Conservation (phyloP, 2,329 filamentous ascomycete species). For the Neofusicoccum parvum region DNA sequence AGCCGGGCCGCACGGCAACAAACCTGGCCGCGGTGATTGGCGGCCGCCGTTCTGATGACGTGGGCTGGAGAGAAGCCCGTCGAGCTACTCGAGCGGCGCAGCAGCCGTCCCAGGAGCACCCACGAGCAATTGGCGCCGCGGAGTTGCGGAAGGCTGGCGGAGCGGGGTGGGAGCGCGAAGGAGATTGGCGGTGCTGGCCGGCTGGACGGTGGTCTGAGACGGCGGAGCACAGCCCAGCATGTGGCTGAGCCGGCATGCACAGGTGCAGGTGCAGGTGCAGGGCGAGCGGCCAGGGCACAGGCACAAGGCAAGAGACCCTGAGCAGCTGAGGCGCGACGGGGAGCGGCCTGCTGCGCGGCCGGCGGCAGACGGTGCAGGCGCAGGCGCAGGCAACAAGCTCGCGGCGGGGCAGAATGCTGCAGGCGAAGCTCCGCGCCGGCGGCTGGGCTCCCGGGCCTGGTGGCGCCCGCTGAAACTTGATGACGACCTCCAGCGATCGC, state of each 20-base stretch:
- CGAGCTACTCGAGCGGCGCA: neutral
- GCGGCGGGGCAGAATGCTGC: neutral
- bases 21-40: neutral
- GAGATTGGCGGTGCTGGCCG: neutral
- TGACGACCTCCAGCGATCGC: slow-evolving; percentile 14
- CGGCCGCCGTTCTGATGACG: neutral
- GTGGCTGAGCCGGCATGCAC: neutral
- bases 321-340: neutral
- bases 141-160: neutral
- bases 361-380: too few species aligned
- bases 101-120: neutral
- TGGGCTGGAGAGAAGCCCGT: neutral
- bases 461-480: slow-evolving; percentile 12
- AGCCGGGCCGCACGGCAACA: slow-evolving; percentile 15
- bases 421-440: slow-evolving; percentile 4
- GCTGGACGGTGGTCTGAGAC: slow-evolving; percentile 1
- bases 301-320: neutral
- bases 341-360: too few species aligned
- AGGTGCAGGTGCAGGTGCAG: too few species aligned
- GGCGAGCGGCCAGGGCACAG: too few species aligned
- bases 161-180: neutral
- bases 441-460: slow-evolving; percentile 6
- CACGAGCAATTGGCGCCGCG: too few species aligned
- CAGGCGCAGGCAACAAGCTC: neutral
- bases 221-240: slow-evolving; percentile 15